A percentile compares a stretch with the other conserved stretches of the same genome.
Conservation (phyloP, 2,329 filamentous ascomycete species). For the Helicocarpus griseus region DNA sequence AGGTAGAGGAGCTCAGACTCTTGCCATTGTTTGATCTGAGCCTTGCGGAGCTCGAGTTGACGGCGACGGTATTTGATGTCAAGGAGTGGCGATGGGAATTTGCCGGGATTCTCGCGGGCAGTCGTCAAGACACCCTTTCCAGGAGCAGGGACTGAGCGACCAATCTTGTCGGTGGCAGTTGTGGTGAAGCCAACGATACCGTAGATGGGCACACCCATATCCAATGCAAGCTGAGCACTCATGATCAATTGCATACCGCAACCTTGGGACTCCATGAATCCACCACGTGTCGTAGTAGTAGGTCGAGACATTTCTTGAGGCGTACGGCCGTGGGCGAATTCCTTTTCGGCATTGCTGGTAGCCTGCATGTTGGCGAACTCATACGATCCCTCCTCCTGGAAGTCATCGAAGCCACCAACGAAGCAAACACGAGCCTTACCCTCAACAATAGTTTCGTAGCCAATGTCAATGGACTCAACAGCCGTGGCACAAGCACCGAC, state of each 20-base stretch:
- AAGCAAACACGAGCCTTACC: conserved; percentile 97
- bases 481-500: conserved; percentile 96
- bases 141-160: conserved; percentile 89
- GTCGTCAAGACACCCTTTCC: conserved; percentile 95
- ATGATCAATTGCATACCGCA: conserved; percentile 98
- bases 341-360: conserved; percentile 94
- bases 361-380: conserved; percentile 99
- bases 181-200: conserved; percentile 87
- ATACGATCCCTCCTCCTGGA: conserved; percentile 97
- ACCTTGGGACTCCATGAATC: conserved; percentile 99
- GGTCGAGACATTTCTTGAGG: conserved; percentile 97
- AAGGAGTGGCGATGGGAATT: conserved; percentile 88
- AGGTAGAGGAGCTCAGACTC: conserved; percentile 90
- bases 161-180: conserved; percentile 98
- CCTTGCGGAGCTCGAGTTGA: conserved; percentile 87
- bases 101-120: conserved; percentile 79
- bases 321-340: conserved; percentile 89
- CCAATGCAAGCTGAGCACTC: conserved; percentile 88
- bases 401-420: conserved; percentile 97
- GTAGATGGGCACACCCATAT: conserved; percentile 98
- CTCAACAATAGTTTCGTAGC: conserved; percentile 96
- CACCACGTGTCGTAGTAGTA: conserved; percentile 89
- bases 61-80: conserved; percentile 96
- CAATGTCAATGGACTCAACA: conserved; percentile 94
- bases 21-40: conserved; percentile 93